Base-by-base conservation (phyloP, 2,329 filamentous ascomycete genomes). In the Microdochium nivale region DNA sequence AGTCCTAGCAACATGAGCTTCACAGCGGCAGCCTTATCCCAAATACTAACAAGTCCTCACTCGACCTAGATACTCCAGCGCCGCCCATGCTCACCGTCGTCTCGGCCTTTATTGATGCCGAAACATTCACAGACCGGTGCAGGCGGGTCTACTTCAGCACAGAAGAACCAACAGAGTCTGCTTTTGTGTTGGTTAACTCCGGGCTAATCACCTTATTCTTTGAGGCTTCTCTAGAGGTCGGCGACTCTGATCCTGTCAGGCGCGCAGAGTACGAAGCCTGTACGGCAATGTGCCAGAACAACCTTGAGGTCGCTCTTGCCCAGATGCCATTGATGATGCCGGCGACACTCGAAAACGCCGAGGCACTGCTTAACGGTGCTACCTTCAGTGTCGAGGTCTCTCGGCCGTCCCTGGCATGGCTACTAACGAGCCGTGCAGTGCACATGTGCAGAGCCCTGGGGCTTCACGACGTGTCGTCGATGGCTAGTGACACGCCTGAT, bases 51-150 rank as follows among this genome's bases (percentile, higher is more conserved):
- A 13, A 44, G 10, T 59, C 51, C 10, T n/a, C n/a, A n/a, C n/a
- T 30, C 44, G 3, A 19, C 27, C 4, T 54, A 76, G 75, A 70
- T 47, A 66, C 65, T 0, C 74, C 63, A 4, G 59, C 74, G 0
- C 74, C 76, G 0, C 67, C 71, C 21, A 72, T 78, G 55, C 77
- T 79, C 56, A 70, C 73, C 2, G 70, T 78, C 23, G 68, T 77
- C 48, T 77, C 74, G 54, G 70, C 68, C 44, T 75, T 80, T 51
- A 68, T 76, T 21, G 72, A 73, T 47, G 61, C 79, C 21, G 70
- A 72, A 10, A 71, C 77, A 52, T 79, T 81, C 54, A 67, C 70
- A 3, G 71, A 74, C 49, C 66, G 75, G 5, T 81, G 78, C 55
- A 73, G 70, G n/a, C 63, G 63, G 8, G 56, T 70, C 2, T 80